A percentile compares a stretch with the other conserved stretches of the same genome.
phyloP scores from a whole-genome alignment of 495 filamentous ascomycete species.

The Trichoderma gamsii region DNA sequence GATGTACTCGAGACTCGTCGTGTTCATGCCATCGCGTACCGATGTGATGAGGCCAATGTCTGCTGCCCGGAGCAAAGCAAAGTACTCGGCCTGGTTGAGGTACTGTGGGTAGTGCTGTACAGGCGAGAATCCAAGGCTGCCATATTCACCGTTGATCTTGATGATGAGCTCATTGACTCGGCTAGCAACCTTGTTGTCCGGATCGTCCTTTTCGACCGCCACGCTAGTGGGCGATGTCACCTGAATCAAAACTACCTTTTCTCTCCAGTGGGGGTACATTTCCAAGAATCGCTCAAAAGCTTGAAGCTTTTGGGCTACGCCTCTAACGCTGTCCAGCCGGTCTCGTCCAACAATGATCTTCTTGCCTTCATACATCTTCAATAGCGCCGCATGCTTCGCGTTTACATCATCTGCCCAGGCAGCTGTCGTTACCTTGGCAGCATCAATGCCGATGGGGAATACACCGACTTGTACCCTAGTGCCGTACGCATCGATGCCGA shows the following conservation, averaged over 20 bases:
- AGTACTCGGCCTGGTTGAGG: slow-evolving; percentile 78
- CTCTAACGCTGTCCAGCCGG: slow-evolving; percentile 79
- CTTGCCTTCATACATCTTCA: slow-evolving; percentile 67
- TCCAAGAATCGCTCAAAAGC: slow-evolving; percentile 89
- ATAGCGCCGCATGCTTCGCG: slow-evolving; percentile 61
- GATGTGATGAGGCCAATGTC: slow-evolving; percentile 89
- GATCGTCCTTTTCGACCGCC: slow-evolving; percentile 67
- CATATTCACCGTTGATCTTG: slow-evolving; percentile 83
- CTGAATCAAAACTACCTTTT: slow-evolving; percentile 90
- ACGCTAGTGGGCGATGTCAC: slow-evolving; percentile 80
- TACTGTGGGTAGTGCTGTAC: slow-evolving; percentile 93
- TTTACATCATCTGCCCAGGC: slow-evolving; percentile 64
- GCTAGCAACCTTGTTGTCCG: slow-evolving; percentile 66
- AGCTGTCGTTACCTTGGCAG: slow-evolving; percentile 57
- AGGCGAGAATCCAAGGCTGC: slow-evolving; percentile 76
- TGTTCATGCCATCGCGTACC: slow-evolving; percentile 95
- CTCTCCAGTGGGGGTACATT: slow-evolving; percentile 77
- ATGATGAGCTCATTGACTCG: slow-evolving; percentile 82
- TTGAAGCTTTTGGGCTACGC: slow-evolving; percentile 87
- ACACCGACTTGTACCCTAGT: slow-evolving; percentile 81
- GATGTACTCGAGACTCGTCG: slow-evolving; percentile 87
- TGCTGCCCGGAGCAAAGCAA: slow-evolving; percentile 77
- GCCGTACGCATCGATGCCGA: slow-evolving; percentile 82
- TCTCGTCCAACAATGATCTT: slow-evolving; percentile 95
- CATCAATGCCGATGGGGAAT: slow-evolving; percentile 88